A percentile compares a stretch with the other conserved stretches of the same genome.
Evolutionary conservation across 1,284 basidiomycete species (phyloP).

Genomic region (Cutaneotrichosporon cavernicola): DNA sequence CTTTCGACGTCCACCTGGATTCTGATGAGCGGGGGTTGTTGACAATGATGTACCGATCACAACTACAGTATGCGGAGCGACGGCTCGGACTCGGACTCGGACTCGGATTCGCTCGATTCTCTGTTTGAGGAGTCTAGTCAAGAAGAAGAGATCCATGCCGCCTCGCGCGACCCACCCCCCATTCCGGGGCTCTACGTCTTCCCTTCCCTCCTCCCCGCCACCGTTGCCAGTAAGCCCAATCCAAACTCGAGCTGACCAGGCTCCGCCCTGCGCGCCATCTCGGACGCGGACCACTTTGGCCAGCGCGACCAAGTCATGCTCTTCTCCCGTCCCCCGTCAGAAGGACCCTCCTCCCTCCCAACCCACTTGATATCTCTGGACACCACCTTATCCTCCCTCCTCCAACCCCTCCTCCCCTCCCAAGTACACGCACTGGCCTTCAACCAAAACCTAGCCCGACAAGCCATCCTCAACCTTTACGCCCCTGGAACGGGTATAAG

Average conservation of each 20-base stretch:
- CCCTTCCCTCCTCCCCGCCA: conserved; percentile 16
- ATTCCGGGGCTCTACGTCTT: conserved; percentile 26
- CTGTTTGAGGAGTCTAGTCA: conserved; percentile 20
- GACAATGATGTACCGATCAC: background rate
- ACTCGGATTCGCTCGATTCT: conserved; percentile 16
- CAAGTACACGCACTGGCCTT: conserved; percentile 24
- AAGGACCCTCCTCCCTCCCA: conserved; percentile 26
- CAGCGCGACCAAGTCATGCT: conserved; percentile 52
- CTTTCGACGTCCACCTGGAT: background rate
- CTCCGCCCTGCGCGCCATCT: conserved; percentile 29
- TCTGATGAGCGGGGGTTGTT: background rate
- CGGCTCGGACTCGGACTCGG: background rate
- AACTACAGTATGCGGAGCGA: background rate
- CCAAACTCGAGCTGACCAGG: conserved; percentile 20
- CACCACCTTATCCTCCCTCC: conserved; percentile 19
- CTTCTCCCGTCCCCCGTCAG: conserved; percentile 30
- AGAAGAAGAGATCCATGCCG: background rate
- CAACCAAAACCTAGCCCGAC: conserved; percentile 37
- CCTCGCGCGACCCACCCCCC: conserved; percentile 14
- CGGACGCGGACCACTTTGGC: conserved; percentile 44
- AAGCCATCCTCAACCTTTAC: conserved; percentile 57
- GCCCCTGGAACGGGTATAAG: conserved; percentile 53
- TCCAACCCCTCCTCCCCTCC: conserved; percentile 19
- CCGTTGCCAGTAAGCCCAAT: conserved; percentile 17
- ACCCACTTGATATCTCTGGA: conserved; percentile 29